A percentile compares a stretch with the other conserved stretches of the same genome.
phyloP scores from a whole-genome alignment of 108 stramenopile genomes.

The Skeletonema menzelii region DNA sequence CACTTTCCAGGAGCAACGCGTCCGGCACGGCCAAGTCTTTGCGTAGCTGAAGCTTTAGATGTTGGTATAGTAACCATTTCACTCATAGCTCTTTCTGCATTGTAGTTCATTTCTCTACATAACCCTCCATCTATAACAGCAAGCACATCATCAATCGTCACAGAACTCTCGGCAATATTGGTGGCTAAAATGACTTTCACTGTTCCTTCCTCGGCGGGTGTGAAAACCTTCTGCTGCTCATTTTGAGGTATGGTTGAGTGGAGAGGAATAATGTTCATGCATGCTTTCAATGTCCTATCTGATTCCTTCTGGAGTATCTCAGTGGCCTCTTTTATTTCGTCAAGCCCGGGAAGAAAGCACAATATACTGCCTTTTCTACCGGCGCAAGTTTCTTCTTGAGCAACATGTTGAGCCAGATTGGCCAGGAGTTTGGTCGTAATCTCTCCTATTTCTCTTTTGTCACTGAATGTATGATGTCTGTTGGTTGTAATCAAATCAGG shows the following conservation, averaged over 20 bases:
- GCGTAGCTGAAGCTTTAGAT: conserved; percentile 89
- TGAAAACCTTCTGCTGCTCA: conserved; percentile 97
- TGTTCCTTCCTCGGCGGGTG: conserved; percentile 88
- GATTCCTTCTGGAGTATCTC: conserved; percentile 23
- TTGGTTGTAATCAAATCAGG: neutral
- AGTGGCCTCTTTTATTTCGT: conserved; percentile 64
- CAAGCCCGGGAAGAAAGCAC: conserved; percentile 88
- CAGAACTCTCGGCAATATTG: conserved; percentile 97
- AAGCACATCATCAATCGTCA: conserved; percentile 98
- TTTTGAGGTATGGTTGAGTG: conserved; percentile 95
- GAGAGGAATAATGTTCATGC: conserved; percentile 93
- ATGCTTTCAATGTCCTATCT: conserved; percentile 78
- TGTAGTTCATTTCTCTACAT: conserved; percentile 92
- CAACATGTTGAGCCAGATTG: conserved; percentile 19
- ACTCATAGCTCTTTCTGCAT: conserved; percentile 95
- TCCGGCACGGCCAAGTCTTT: conserved; percentile 93
- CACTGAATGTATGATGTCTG: conserved; percentile 4
- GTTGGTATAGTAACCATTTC: conserved; percentile 92
- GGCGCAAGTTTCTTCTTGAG: conserved; percentile 15
- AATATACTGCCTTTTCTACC: conserved; percentile 64
- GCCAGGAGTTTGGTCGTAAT: conserved; percentile 5
- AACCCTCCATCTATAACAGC: conserved; percentile 99
- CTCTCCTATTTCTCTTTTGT: neutral
- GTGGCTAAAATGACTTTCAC: conserved; percentile 95
- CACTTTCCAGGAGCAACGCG: conserved; percentile 97